A percentile compares a stretch with the other conserved stretches of the same genome.
phyloP scores from a whole-genome alignment of 495 filamentous ascomycete species.

The Daldinia childiae region DNA sequence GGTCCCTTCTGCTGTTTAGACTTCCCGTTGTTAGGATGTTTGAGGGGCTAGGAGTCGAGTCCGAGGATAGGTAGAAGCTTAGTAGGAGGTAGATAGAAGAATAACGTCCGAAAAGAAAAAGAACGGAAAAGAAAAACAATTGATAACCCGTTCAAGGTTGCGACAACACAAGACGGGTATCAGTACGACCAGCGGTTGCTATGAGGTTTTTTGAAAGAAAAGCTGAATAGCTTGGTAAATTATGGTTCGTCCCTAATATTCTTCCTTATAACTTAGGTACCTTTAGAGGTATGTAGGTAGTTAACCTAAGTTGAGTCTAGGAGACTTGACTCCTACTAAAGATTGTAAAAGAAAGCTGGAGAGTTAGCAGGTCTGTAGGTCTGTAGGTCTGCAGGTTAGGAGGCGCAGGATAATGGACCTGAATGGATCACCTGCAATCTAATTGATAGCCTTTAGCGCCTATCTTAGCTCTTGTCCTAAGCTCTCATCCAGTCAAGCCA shows the following conservation, averaged over 20 bases:
- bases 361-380: neutral
- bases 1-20: neutral
- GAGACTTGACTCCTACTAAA: conserved; percentile 9
- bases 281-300: neutral
- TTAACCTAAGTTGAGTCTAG: conserved; percentile 3
- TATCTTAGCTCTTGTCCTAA: conserved; percentile 24
- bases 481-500: conserved; percentile 16
- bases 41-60: conserved; percentile 29
- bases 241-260: neutral
- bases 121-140: conserved; percentile 9
- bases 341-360: neutral
- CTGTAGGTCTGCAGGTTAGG: neutral
- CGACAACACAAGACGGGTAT: neutral
- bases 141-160: conserved; percentile 11
- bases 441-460: conserved; percentile 30
- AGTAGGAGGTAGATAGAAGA: conserved; percentile 2
- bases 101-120: neutral
- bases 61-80: conserved; percentile 18
- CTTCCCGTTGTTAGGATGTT: neutral
- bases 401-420: conserved; percentile 11
- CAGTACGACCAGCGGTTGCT: conserved; percentile 1
- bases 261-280: neutral
- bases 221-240: conserved; percentile 4
- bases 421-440: conserved; percentile 37
- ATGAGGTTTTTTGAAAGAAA: neutral